Evolutionary conservation across 2,329 filamentous ascomycete species (phyloP), one percentile per base, ranked within the genome.

Genomic region (Talaromyces sp.): DNA sequence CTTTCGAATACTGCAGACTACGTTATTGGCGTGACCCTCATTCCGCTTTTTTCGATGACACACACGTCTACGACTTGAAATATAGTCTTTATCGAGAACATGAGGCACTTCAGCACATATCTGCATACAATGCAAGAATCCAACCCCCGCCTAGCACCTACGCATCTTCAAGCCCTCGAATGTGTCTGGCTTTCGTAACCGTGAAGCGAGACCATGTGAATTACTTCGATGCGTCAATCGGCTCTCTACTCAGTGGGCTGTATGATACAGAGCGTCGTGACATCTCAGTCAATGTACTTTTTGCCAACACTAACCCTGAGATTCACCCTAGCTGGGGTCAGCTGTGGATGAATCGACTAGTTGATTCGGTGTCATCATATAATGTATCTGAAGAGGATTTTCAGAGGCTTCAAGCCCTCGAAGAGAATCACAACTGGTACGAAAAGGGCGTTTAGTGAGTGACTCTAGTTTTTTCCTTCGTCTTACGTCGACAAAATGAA

Each of bases 381-480:
- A 69, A 73, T 65, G 67, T 71, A 8, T 35, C 60, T 13, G 62
- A 61, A 10, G 57, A 43, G 5, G 65, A 70, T 37, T 61, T 73
- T 8, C 45, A 67, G 8, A 65, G 69, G 43, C 52, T 77, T n/a
- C 62, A 66, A 45, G 61, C 68, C n/a, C 65, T 70, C 62, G 71
- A 75, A 66, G 59, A 63, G 47, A 64, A 68, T 7, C 63, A 68
- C 25, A 72, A 74, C 54, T 74, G 69, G 52, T 71, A 73, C 58
- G 71, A 73, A 52, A 78, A 77, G 61, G 72, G 73, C 3, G 72
- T 78, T 3, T 74, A 73, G 71, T 75, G 64, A 65, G 73, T 50
- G 11, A 17, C 47, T 50, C 22, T 47, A 9, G 11, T 31, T 31
- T 27, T 27, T 13, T 17, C 17, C 11, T n/a, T 31, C 31, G 47